A percentile compares a stretch with the other conserved stretches of the same genome.
Evolutionary conservation across 1,284 basidiomycete species (phyloP).

Genomic region (Fomitopsis schrenkii): DNA sequence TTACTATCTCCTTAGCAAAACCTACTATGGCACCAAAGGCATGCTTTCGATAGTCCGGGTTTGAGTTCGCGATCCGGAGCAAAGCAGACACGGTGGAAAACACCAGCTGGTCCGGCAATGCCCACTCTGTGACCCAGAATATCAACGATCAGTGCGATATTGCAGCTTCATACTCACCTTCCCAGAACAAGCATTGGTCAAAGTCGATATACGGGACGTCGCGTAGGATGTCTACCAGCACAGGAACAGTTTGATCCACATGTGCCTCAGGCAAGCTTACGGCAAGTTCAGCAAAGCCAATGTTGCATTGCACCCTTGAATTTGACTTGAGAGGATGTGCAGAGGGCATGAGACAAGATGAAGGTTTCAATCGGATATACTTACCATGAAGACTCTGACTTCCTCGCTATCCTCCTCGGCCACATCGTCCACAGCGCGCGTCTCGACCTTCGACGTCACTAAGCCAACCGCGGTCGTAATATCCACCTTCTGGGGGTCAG

Average conservation of each 20-base stretch:
- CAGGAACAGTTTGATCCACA: constrained; percentile 45
- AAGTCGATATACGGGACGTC: constrained; percentile 74
- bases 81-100: constrained; percentile 73
- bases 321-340: constrained; percentile 35
- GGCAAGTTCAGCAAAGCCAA: constrained; percentile 73
- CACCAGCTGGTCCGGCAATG: constrained; percentile 77
- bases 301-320: constrained; percentile 69
- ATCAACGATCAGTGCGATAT: not conserved
- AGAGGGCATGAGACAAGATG: not conserved
- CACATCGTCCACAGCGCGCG: constrained; percentile 26
- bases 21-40: constrained; percentile 54
- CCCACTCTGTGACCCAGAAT: constrained; percentile 53
- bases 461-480: constrained; percentile 47
- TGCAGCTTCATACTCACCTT: constrained; percentile 42
- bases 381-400: constrained; percentile 56
- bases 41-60: constrained; percentile 43
- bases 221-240: constrained; percentile 60
- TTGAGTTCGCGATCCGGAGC: constrained; percentile 56
- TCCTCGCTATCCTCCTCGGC: constrained; percentile 19
- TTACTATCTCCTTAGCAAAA: constrained; percentile 58
- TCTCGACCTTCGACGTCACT: constrained; percentile 60
- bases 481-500: constrained; percentile 29
- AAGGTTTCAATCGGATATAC: constrained; percentile 9
- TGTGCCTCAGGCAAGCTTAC: constrained; percentile 56
- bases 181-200: constrained; percentile 73